phyloP scores from a whole-genome alignment of 306 rosid genomes.

The Betula pendula region DNA sequence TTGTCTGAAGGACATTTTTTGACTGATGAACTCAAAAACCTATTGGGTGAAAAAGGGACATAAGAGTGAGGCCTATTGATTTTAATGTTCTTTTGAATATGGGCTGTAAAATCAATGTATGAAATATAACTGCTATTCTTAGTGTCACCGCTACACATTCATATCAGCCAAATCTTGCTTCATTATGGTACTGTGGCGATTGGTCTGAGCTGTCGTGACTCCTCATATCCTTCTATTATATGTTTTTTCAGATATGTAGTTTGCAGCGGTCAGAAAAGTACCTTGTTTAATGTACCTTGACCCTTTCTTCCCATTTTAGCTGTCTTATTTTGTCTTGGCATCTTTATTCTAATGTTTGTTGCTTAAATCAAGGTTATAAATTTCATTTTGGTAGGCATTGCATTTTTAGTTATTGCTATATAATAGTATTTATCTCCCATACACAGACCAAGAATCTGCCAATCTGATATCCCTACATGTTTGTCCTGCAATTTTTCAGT shows the following conservation, averaged over 20 bases:
- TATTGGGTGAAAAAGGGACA: not conserved
- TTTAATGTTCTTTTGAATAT: not conserved
- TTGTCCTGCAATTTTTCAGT: too few species aligned
- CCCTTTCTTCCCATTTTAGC: too few species aligned
- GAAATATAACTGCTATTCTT: not conserved
- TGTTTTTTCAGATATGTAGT: not conserved
- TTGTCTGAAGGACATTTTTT: not conserved
- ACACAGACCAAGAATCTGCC: not conserved
- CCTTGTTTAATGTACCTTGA: not conserved
- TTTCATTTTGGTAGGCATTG: not conserved
- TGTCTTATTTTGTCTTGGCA: too few species aligned
- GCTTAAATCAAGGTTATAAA: not conserved
- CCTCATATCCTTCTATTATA: not conserved
- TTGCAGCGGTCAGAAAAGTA: too few species aligned
- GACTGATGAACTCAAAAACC: not conserved
- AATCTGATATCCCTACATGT: too few species aligned
- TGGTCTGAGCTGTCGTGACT: not conserved
- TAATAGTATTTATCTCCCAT: not conserved
- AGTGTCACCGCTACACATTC: not conserved
- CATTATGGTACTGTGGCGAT: not conserved
- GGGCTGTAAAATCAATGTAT: not conserved
- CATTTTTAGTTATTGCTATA: not conserved
- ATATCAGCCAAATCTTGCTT: not conserved
- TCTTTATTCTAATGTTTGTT: not conserved
- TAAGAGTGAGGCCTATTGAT: not conserved